These are phyloP conservation scores for Fusarium stilboides DNA, from an alignment of 2,329 filamentous ascomycete species.

Conservation along the genomic window DNA sequence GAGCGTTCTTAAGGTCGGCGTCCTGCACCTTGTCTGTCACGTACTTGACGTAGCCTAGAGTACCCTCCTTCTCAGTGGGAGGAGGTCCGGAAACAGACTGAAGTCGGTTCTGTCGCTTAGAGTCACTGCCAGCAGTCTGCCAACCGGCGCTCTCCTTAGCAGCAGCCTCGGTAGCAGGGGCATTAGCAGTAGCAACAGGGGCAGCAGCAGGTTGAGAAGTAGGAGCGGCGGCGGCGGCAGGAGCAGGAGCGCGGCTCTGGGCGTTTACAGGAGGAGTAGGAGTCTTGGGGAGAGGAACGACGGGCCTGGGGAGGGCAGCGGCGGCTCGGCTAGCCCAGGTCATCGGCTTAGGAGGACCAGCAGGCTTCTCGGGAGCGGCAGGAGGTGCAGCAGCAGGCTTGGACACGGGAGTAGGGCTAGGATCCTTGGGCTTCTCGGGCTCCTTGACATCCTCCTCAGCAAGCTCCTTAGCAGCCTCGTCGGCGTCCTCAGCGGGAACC, in stretches of 20 bases:
- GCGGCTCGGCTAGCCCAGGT: constrained; percentile 81
- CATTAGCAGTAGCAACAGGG: constrained; percentile 54
- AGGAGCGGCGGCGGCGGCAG: constrained; percentile 56
- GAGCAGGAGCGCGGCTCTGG: constrained; percentile 67
- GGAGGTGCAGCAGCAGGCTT: constrained; percentile 46
- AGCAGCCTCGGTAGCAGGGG: constrained; percentile 59
- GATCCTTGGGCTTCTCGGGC: constrained; percentile 77
- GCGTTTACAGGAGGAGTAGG: constrained; percentile 64
- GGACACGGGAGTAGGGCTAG: constrained; percentile 67
- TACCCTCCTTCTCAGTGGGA: constrained; percentile 79
- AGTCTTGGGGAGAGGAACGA: constrained; percentile 71
- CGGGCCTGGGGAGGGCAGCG: constrained; percentile 70
- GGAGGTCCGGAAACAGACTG: constrained; percentile 73
- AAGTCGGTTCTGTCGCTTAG: constrained; percentile 85
- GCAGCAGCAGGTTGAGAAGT: constrained; percentile 57
- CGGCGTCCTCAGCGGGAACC: constrained; percentile 58
- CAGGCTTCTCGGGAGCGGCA: constrained; percentile 62
- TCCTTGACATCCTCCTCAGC: constrained; percentile 71
- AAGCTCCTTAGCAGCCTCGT: constrained; percentile 67
- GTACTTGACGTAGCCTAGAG: constrained; percentile 94
- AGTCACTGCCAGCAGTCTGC: constrained; percentile 89
- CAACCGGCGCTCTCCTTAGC: constrained; percentile 73
- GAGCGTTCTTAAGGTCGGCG: constrained; percentile 77
- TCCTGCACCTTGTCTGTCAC: constrained; percentile 90
- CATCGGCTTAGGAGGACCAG: constrained; percentile 71